Evolutionary conservation across 2,329 filamentous ascomycete species (phyloP), one percentile per base, ranked within the genome.

Genomic region (Fusarium sp.): DNA sequence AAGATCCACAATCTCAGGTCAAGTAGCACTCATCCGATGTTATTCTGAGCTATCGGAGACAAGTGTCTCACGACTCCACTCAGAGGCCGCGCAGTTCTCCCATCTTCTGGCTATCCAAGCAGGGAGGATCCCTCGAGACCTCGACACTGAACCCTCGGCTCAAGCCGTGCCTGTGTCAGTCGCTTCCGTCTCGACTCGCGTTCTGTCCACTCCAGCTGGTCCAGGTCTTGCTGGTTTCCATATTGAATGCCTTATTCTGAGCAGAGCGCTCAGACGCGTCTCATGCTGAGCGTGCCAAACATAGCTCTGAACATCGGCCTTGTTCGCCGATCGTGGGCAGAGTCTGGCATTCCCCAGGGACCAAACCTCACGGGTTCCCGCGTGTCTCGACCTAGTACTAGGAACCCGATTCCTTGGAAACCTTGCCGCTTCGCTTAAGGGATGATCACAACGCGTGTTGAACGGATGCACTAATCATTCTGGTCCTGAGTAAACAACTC

Each of bases 41-140:
- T 67, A 35, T 74, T 68, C 70, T 73, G 46, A 67, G 45, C 57
- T 65, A 70, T 72, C 59, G 57, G 62, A 72, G 67, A 77, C 73
- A 75, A 75, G 41, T 75, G 75, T 77, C 74, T 77, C 70, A 77
- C 54, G 56, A 62, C 70, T 74, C 68, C 75, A 68, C 75, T 41
- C 54, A 55, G 46, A 62, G 60, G 57, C 63, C 46, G 67, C 50
- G 60, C 65, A 72, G 41, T 49, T 64, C 58, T 65, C 59, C 58
- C 56, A 45, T 62, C 29, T 67, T 58, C 47, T 53, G 35, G 54
- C 69, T 47, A 46, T 52, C 29, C 35, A 72, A 70, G 72, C 65
- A 76, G 62, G 74, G 74, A 76, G 65, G 62, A 71, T 53, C 53
- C 59, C 44, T 72, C 27, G 52, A 67, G 54, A 29, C 41, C 70